phyloP scores from a whole-genome alignment of 257 asterid genomes.

The Asclepias syriaca region DNA sequence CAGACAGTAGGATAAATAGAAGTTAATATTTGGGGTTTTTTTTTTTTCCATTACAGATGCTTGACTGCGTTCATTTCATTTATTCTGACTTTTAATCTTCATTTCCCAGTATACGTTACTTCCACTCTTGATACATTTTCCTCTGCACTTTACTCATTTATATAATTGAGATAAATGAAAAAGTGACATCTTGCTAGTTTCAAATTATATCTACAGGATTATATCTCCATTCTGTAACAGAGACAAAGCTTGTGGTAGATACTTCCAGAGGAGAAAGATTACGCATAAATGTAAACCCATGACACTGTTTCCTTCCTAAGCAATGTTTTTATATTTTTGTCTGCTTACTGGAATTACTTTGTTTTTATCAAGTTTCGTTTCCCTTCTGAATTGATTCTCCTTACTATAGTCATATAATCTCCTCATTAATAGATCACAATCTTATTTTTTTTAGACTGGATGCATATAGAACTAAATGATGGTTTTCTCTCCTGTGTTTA shows the following conservation, averaged over 20 bases:
- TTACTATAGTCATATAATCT: background rate
- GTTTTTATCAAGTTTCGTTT: background rate
- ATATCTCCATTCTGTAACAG: constrained; percentile 77
- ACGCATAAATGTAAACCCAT: constrained; percentile 70
- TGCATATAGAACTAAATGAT: constrained; percentile 19
- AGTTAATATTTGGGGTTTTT: background rate
- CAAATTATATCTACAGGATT: constrained; percentile 42
- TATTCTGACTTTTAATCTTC: background rate
- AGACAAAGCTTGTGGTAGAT: constrained; percentile 84
- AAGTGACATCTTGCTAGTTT: background rate
- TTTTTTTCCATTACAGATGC: background rate
- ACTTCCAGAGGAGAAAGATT: constrained; percentile 98
- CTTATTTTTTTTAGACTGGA: background rate
- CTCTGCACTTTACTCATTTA: background rate
- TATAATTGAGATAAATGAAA: background rate
- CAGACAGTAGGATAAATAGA: background rate
- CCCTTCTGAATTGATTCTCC: background rate
- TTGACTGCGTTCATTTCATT: background rate
- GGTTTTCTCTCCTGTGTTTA: constrained; percentile 23
- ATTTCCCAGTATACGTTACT: background rate
- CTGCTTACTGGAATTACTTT: background rate
- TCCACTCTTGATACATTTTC: constrained; percentile 7
- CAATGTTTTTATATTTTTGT: background rate
- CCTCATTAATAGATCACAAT: background rate
- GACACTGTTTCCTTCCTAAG: constrained; percentile 11